Evolutionary conservation across 768 basidiomycete genomes (phyloP), one percentile per base, ranked within the genome.

Genomic region (Lactarius hengduanensis): DNA sequence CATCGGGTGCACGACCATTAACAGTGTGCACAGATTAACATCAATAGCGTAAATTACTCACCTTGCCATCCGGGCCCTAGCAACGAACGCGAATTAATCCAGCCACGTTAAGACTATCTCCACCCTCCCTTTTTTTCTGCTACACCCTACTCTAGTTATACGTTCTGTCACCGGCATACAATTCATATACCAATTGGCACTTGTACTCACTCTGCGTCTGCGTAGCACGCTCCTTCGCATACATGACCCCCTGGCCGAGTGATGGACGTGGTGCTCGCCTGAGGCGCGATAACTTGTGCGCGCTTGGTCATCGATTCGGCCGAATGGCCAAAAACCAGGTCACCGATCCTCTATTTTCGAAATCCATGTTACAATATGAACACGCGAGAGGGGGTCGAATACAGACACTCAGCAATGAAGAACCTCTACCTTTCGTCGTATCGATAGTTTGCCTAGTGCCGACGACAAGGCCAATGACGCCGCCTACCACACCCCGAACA

Each of bases 291-390:
- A 1, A 15, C 18, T n/a, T 41, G 16, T 18, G 66, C 50, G 2
- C 55, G 18, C 28, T 0, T 22, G 32, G 8, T 5, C 41, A 55
- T 26, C 15, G 50, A 63, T 30, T 63, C 66, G 53, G 66, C 61
- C 1, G 61, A 59, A 2, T 22, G 3, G 6, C 66, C 66, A 45
- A 63, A 45, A 2, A 67, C 22, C 53, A 7, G 47, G 18, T 67
- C 41, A 16, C 32, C 66, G 32, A 59, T 11, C 20, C 28, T 8
- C 66, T 67, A 18, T 43, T 43, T 57, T 34, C 26, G 16, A 13
- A 30, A 20, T 38, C 11, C 40, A 26, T 57, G 22, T n/a, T 30
- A 61, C 13, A 11, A 16, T 43, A 34, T 22, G 38, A 45, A 26
- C 7, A 22, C 7, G 41, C n/a, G 38, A 36, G 5, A 28, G 13